phyloP scores from a whole-genome alignment of 148 eudicot species.

The Rhododendron griersonianum region DNA sequence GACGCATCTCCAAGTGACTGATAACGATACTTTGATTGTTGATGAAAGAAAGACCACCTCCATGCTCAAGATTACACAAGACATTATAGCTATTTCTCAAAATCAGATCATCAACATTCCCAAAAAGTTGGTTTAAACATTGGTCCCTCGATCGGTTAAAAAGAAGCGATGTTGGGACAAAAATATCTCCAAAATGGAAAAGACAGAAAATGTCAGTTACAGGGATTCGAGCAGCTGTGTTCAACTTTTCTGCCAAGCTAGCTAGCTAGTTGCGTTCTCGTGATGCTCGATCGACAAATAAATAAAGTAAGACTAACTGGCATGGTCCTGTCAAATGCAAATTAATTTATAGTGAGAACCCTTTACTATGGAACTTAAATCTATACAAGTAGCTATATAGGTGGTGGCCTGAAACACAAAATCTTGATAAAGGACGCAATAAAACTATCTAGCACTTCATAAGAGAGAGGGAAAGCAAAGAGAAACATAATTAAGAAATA shows the following conservation, averaged over 20 bases:
- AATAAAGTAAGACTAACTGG: conserved; percentile 60
- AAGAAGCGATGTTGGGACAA: neutral
- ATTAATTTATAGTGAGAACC: conserved; percentile 2
- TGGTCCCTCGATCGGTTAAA: neutral
- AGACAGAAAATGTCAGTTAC: conserved; percentile 20
- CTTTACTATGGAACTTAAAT: neutral
- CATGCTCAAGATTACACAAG: neutral
- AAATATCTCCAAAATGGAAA: neutral
- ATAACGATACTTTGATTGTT: no score
- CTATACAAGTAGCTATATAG: neutral
- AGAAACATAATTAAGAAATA: no score
- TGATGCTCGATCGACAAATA: conserved; percentile 84
- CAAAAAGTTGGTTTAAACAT: neutral
- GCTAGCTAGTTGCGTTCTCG: conserved; percentile 47
- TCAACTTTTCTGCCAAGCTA: conserved; percentile 40
- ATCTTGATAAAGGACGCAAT: neutral
- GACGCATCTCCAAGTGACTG: no score
- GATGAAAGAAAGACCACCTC: neutral
- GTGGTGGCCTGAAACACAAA: neutral
- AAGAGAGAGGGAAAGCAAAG: no score
- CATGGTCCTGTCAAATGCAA: conserved; percentile 51
- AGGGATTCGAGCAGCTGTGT: conserved; percentile 92
- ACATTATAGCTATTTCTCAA: neutral
- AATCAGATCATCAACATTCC: neutral
- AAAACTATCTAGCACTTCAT: neutral